These are phyloP conservation scores for Amanita muscaria DNA, from an alignment of 768 basidiomycete species.

Conservation along the genomic window DNA sequence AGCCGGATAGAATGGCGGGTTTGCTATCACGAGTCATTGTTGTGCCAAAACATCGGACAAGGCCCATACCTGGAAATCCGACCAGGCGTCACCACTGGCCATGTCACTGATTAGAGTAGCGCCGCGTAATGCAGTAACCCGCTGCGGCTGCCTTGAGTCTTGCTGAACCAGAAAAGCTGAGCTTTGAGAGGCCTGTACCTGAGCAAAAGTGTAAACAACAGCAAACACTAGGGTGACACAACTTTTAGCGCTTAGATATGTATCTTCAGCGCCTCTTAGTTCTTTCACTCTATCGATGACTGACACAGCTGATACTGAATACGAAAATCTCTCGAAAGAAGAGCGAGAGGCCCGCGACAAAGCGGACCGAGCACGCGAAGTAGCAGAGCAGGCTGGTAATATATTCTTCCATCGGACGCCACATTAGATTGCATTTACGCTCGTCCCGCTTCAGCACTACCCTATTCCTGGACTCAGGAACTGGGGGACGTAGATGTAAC, in stretches of 20 bases:
- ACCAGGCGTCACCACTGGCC: constrained; percentile 56
- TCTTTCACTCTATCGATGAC: constrained; percentile 14
- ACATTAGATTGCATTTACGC: constrained; percentile 15
- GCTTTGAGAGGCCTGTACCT: background rate
- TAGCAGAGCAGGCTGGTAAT: constrained; percentile 76
- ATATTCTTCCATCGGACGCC: constrained; percentile 9
- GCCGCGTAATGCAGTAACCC: background rate
- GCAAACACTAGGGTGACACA: constrained; percentile 4
- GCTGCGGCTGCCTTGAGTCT: background rate
- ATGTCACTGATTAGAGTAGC: constrained; percentile 24
- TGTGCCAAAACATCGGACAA: background rate
- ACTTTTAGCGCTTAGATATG: constrained; percentile 3
- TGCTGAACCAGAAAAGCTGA: background rate
- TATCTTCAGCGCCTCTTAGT: too few species aligned
- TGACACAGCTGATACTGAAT: constrained; percentile 35
- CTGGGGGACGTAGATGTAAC: constrained; percentile 79
- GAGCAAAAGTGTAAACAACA: background rate
- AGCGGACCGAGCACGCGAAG: constrained; percentile 59
- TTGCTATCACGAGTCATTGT: constrained; percentile 31
- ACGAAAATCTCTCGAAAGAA: constrained; percentile 70
- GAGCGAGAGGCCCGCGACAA: constrained; percentile 70
- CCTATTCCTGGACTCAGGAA: constrained; percentile 89
- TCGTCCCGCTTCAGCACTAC: constrained; percentile 49
- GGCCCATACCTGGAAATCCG: constrained; percentile 57
- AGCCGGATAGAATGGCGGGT: constrained; percentile 61